Evolutionary conservation across 1,139 yeast genomes (phyloP).

Genomic region (Taphrina populina): DNA sequence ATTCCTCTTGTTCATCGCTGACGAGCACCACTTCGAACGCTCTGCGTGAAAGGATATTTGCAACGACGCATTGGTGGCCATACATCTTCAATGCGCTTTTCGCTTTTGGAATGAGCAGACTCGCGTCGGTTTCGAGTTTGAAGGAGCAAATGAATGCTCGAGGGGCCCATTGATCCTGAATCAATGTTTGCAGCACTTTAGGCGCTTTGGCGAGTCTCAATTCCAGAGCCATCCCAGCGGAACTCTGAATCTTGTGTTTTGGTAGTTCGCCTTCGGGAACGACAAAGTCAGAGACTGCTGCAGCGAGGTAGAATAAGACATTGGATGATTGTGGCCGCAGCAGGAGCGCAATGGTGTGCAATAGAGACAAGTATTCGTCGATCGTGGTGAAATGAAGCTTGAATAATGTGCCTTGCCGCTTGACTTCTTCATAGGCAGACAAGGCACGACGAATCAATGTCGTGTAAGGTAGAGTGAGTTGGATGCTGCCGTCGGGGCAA

Average conservation of each 20-base stretch:
- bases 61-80: conserved; percentile 91
- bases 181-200: conserved; percentile 80
- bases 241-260: conserved; percentile 80
- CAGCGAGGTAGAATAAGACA: conserved; percentile 84
- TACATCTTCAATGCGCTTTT: conserved; percentile 74
- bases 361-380: conserved; percentile 84
- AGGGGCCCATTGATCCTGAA: conserved; percentile 86
- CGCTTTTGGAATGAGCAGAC: conserved; percentile 71
- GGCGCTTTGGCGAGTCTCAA: conserved; percentile 95
- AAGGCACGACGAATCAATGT: neutral
- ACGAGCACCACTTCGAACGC: conserved; percentile 88
- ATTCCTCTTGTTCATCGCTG: conserved; percentile 24
- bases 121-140: conserved; percentile 84
- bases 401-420: conserved; percentile 56
- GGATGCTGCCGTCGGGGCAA: conserved; percentile 7
- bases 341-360: conserved; percentile 63
- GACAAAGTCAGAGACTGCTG: conserved; percentile 96
- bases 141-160: conserved; percentile 92
- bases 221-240: conserved; percentile 64
- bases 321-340: conserved; percentile 53
- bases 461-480: conserved; percentile 4
- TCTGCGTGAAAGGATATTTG: conserved; percentile 85
- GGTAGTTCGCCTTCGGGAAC: conserved; percentile 82
- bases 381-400: conserved; percentile 90
- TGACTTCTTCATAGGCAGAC: conserved; percentile 49